phyloP scores from a whole-genome alignment of 2,329 filamentous ascomycete genomes.

The Cercospora beticola region DNA sequence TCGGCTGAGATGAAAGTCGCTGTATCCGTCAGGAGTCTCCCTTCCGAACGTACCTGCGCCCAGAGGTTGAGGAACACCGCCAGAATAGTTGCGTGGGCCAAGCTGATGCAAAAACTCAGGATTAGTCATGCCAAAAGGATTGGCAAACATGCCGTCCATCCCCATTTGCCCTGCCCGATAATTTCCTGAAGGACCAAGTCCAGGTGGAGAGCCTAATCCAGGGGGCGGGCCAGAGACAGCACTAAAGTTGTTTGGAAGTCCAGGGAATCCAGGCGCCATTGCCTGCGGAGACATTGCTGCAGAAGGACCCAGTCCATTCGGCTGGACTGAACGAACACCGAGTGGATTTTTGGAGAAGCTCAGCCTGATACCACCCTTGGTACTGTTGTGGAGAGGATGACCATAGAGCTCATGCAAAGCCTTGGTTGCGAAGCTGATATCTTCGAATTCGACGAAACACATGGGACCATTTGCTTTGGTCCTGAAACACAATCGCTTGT shows the following conservation, averaged over 20 bases:
- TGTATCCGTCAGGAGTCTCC: slow-evolving; percentile 22
- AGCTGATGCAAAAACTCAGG: slow-evolving; percentile 28
- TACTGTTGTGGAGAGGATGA: slow-evolving; percentile 79
- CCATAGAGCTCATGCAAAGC: slow-evolving; percentile 88
- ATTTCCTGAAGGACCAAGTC: slow-evolving; percentile 21
- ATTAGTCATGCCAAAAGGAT: slow-evolving; percentile 29
- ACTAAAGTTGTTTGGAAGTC: slow-evolving; percentile 64
- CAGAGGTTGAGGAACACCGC: slow-evolving; percentile 33
- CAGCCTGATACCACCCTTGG: slow-evolving; percentile 90
- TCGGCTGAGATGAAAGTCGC: slow-evolving; percentile 16
- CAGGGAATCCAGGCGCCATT: slow-evolving; percentile 57
- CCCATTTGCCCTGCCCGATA: slow-evolving; percentile 24
- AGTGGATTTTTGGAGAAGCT: slow-evolving; percentile 98
- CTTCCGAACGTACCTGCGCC: slow-evolving; percentile 30
- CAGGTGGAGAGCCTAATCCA: slow-evolving; percentile 71
- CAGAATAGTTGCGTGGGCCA: slow-evolving; percentile 28
- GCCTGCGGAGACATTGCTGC: slow-evolving; percentile 53
- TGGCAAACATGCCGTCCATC: slow-evolving; percentile 34
- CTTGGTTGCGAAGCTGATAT: slow-evolving; percentile 87
- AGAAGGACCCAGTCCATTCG: slow-evolving; percentile 53
- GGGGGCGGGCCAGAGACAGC: slow-evolving; percentile 66
- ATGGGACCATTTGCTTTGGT: slow-evolving; percentile 95
- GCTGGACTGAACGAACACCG: slow-evolving; percentile 79
- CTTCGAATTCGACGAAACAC: slow-evolving; percentile 99
- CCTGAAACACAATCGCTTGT: slow-evolving; percentile 91